A percentile compares a stretch with the other conserved stretches of the same genome.
These are phyloP conservation scores for Medicago lupulina DNA, from an alignment of 306 rosid genomes.

Conservation along the genomic window DNA sequence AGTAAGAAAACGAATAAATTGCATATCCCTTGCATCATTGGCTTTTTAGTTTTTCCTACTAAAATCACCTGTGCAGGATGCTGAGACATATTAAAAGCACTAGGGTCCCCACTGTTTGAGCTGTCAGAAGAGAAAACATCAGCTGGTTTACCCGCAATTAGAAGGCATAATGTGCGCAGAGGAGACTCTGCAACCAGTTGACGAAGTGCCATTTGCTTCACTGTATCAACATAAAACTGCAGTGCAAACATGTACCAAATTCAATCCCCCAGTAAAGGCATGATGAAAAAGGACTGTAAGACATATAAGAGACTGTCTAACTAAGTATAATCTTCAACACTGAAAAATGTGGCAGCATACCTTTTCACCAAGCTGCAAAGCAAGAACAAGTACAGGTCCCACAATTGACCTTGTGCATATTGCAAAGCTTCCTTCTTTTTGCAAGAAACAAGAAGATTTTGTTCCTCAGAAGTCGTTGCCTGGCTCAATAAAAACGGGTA, in stretches of 20 bases:
- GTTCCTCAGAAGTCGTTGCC: constrained; percentile 95
- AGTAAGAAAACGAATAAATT: constrained; percentile 25
- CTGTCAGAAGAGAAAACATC: constrained; percentile 74
- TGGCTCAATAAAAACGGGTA: constrained; percentile 48
- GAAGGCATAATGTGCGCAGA: constrained; percentile 88
- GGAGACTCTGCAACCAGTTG: constrained; percentile 91
- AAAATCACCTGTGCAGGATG: constrained; percentile 70
- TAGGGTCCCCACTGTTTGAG: constrained; percentile 44
- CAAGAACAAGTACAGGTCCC: constrained; percentile 98
- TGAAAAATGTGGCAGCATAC: constrained; percentile 46
- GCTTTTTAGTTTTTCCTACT: constrained; percentile 26
- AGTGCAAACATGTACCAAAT: constrained; percentile 42
- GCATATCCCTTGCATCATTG: constrained; percentile 10
- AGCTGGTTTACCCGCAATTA: constrained; percentile 95
- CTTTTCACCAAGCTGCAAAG: constrained; percentile 94
- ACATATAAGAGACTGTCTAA: constrained; percentile 37
- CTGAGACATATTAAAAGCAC: constrained; percentile 49
- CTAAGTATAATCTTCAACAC: constrained; percentile 12
- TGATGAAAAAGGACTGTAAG: constrained; percentile 28
- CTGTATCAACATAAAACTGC: constrained; percentile 91
- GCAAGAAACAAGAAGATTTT: constrained; percentile 85
- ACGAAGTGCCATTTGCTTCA: constrained; percentile 87
- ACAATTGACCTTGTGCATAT: constrained; percentile 91
- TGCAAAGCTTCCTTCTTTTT: constrained; percentile 89
- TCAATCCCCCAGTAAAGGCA: constrained; percentile 40